Conservation (phyloP, 768 basidiomycete genomes). For the Obba rivulosa region DNA sequence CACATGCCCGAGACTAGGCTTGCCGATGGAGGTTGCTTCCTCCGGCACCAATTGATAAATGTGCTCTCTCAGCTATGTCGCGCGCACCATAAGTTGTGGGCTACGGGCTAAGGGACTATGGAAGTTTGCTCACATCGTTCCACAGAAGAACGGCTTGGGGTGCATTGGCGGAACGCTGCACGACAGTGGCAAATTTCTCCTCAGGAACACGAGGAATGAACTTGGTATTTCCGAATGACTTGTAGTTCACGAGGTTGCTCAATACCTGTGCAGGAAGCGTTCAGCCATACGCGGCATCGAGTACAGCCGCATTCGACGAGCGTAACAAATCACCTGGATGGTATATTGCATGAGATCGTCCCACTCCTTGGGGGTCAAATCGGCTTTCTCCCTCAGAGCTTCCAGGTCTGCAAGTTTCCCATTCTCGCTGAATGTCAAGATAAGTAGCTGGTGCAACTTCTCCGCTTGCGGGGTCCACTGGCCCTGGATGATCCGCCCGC, state of each 20-base stretch:
- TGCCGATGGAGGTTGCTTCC: constrained; percentile 69
- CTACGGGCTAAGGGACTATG: neutral
- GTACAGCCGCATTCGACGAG: neutral
- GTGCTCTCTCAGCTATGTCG: constrained; percentile 64
- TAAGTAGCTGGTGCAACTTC: constrained; percentile 66
- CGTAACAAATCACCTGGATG: constrained; percentile 46
- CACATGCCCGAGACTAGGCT: constrained; percentile 69
- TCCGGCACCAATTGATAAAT: constrained; percentile 69
- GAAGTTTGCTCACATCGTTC: constrained; percentile 42
- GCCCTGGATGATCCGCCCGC: constrained; percentile 75
- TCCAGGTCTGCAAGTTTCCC: constrained; percentile 54
- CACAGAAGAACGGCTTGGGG: constrained; percentile 54
- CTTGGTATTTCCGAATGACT: constrained; percentile 81
- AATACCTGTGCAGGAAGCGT: constrained; percentile 39
- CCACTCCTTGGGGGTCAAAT: constrained; percentile 57
- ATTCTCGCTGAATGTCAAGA: constrained; percentile 59
- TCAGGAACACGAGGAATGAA: constrained; percentile 67
- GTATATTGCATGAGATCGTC: constrained; percentile 67
- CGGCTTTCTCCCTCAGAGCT: constrained; percentile 46
- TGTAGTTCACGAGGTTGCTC: constrained; percentile 70
- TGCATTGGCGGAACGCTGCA: constrained; percentile 56
- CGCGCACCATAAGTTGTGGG: neutral
- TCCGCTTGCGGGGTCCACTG: constrained; percentile 76
- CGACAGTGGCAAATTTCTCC: constrained; percentile 57
- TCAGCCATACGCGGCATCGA: neutral